Evolutionary conservation across 1,284 basidiomycete genomes (phyloP), one percentile per base, ranked within the genome.

Genomic region (Naganishia cerealis): DNA sequence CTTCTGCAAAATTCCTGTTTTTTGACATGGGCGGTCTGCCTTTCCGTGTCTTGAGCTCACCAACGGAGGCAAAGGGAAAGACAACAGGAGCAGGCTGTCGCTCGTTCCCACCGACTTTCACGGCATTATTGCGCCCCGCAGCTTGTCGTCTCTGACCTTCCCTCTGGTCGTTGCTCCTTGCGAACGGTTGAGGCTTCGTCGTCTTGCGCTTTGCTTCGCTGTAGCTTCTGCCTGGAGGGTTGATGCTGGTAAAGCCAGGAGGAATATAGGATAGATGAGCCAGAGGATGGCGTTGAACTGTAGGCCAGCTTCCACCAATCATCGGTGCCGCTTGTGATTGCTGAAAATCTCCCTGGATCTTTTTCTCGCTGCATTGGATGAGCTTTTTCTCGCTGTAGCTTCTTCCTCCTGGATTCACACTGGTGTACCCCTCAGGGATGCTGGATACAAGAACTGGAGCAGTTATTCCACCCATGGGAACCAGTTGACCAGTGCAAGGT

Each of bases 361-460:
- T 63, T 36, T 26, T 36, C 26, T 63, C 46, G 21, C 46, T 21
- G 13, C 5, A 52, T 38, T 42, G 21, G 12, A 38, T 29, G 21
- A 29, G 16, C 42, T 56, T 56, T 42, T 66, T 66, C 7, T 21
- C 54, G 40, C 29, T 39, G 33, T 18, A 38, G 10, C 53, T 56
- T 26, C 54, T 56, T 26, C 42, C 54, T 38, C 40, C 43, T 36
- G 63, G 63, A 26, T 57, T 46, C 40, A 66, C 42, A 48, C 63
- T 56, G 43, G 53, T 66, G 15, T 56, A 66, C 3, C 63, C 63
- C 1, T 40, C 21, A 36, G 54, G 63, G n/a, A 63, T 52, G 16
- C 12, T 24, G n/a, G 42, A 26, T 7, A 9, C 13, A 6, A 24
- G 3, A n/a, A n/a, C 2, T 21, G 46, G n/a, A n/a, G 7, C 46